Base-by-base conservation (phyloP, 192 early-diverging fungal species). In the Coemansia sp. region DNA sequence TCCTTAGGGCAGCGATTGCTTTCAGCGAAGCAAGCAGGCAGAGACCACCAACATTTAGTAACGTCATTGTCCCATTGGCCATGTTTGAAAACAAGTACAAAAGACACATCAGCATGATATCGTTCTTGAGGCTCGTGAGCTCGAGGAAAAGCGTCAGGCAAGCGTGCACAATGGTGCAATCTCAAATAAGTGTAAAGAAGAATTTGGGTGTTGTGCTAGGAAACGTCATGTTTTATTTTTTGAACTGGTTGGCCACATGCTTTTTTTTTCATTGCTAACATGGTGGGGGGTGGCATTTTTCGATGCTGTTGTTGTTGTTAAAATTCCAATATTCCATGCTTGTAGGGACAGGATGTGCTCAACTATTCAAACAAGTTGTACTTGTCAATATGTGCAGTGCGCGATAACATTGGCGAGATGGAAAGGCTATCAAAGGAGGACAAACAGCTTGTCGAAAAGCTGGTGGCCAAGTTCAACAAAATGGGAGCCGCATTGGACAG, bases 401-500 rank as follows among this genome's bases (percentile, higher is more conserved):
- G 24, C 35, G 35, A 59, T 59, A 59, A 59, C 35, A 6, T 9
- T 6, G 8, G n/a, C 16, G 57, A 59, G 35, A 59, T 59, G 57
- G 34, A 1, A 7, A 18, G 6, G 6, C 57, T 59, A 43, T 67
- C 43, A 4, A 12, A 35, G 6, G 65, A 65, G 7, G 63, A 63
- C 43, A 73, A 71, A 8, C 86, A 88, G 15, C 81, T 92, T 51
- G 72, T 92, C n/a, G 71, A 84, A 39, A 87, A 88, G 62, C 81
- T 87, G 8, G 73, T 86, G 16, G 67, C 80, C 6, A 82, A 85
- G 46, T 94, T 87, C 63, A 73, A 78, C 52, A 78, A 91, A 36
- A 76, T 87, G 61, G 93, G 92, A 15, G 69, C 89, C 2, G 84
- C 74, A 30, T 74, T 94, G 10, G 71, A 86, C 1, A 74, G 85